Evolutionary conservation across 352 stramenopile species (phyloP).

Genomic region (Aphanomyces euteiches): DNA sequence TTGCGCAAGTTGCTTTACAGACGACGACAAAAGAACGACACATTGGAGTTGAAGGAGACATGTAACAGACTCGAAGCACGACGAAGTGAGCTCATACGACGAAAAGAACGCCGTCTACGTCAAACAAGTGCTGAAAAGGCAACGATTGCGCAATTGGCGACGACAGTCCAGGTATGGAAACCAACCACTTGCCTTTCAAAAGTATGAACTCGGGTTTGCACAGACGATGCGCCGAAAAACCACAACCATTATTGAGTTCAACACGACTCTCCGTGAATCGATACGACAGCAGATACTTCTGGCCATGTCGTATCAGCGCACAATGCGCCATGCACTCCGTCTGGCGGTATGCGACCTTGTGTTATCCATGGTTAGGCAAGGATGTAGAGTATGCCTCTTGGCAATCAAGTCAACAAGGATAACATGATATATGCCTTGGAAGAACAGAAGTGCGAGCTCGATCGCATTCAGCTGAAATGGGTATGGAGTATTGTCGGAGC

Average conservation of each 20-base stretch:
- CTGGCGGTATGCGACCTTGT: neutral
- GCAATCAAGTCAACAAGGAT: neutral
- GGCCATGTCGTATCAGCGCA: slow-evolving; percentile 30
- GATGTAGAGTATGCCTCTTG: neutral
- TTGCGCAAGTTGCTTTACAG: slow-evolving; percentile 24
- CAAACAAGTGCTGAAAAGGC: neutral
- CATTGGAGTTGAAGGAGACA: neutral
- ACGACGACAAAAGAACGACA: slow-evolving; percentile 21
- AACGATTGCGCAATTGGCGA: slow-evolving; percentile 18
- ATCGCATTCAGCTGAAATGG: slow-evolving; percentile 16
- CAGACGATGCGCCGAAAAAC: slow-evolving; percentile 6
- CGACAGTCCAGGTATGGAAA: slow-evolving; percentile 7
- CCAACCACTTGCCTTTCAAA: neutral
- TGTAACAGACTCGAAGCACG: neutral
- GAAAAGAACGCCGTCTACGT: neutral
- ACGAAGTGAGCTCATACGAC: neutral
- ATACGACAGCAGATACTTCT: slow-evolving; percentile 23
- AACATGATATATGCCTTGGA: neutral
- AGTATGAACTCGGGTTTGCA: neutral
- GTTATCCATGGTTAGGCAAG: neutral
- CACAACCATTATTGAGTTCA: slow-evolving; percentile 7
- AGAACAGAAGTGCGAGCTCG: neutral
- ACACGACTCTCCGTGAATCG: slow-evolving; percentile 19
- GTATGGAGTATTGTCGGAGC: neutral
- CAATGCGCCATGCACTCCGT: slow-evolving; percentile 11